phyloP scores from a whole-genome alignment of 2,329 filamentous ascomycete genomes.

The Knufia fluminis region DNA sequence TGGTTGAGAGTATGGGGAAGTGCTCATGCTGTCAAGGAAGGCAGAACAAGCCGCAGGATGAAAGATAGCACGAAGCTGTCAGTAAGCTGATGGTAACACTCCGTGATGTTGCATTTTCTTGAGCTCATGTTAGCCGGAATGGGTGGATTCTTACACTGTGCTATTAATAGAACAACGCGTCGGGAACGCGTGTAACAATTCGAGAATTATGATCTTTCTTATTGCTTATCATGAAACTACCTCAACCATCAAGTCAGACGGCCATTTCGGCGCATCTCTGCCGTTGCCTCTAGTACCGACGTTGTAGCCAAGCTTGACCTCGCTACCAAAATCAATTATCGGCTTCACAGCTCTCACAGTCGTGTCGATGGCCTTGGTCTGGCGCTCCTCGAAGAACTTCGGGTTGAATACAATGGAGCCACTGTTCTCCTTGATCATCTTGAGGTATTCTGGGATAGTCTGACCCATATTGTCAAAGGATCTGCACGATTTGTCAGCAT shows the following conservation, averaged over 20 bases:
- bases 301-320: constrained; percentile 37
- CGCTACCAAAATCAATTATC: constrained; percentile 31
- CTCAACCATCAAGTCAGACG: constrained; percentile 29
- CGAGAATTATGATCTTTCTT: background rate
- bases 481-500: background rate
- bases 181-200: too few species aligned
- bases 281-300: constrained; percentile 45
- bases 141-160: too few species aligned
- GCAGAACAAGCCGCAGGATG: too few species aligned
- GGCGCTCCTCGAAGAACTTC: constrained; percentile 40
- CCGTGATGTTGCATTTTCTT: too few species aligned
- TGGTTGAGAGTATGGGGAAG: too few species aligned
- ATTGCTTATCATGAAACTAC: constrained; percentile 9
- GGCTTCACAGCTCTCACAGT: constrained; percentile 37
- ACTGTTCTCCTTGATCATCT: constrained; percentile 33
- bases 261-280: constrained; percentile 41
- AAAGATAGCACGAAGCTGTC: too few species aligned
- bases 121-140: too few species aligned
- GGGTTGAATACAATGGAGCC: constrained; percentile 35
- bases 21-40: too few species aligned
- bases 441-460: constrained; percentile 33
- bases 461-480: constrained; percentile 40
- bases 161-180: too few species aligned
- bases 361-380: constrained; percentile 30
- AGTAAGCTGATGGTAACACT: too few species aligned